Evolutionary conservation across 306 rosid species (phyloP).

Genomic region (Trifolium dubium): DNA sequence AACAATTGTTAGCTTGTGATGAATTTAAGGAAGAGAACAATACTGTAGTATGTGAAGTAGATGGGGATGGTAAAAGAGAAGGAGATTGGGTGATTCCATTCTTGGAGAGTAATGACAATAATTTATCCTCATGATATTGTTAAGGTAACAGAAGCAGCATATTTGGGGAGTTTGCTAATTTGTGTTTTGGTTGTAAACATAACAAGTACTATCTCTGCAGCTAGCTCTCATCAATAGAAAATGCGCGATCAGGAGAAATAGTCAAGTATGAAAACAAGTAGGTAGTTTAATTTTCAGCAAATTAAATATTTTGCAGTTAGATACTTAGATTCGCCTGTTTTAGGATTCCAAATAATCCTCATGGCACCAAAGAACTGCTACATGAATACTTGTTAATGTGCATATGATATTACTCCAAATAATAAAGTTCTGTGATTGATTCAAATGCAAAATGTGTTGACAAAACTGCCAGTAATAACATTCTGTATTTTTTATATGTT

Average conservation of each 20-base stretch:
- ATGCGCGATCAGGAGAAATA: neutral
- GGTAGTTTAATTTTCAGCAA: conserved; percentile 11
- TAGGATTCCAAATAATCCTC: neutral
- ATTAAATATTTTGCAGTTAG: neutral
- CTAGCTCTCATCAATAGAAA: neutral
- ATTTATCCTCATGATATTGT: conserved; percentile 28
- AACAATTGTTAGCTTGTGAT: conserved; percentile 44
- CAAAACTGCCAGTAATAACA: too few species aligned
- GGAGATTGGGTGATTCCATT: conserved; percentile 70
- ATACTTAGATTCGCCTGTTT: conserved; percentile 12
- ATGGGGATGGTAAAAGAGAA: conserved; percentile 47
- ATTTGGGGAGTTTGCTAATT: neutral
- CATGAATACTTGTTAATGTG: conserved; percentile 6
- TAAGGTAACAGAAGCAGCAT: conserved; percentile 16
- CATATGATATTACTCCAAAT: neutral
- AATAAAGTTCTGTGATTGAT: too few species aligned
- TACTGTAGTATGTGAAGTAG: conserved; percentile 33
- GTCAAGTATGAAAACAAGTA: neutral
- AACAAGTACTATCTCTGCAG: neutral
- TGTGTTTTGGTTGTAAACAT: conserved; percentile 1
- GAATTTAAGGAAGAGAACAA: conserved; percentile 33
- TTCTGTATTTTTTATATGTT: too few species aligned
- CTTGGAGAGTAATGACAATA: conserved; percentile 55
- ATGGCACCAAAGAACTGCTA: neutral
- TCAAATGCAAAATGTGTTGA: too few species aligned